phyloP scores from a whole-genome alignment of 495 filamentous ascomycete genomes.

The Tuber aestivum region DNA sequence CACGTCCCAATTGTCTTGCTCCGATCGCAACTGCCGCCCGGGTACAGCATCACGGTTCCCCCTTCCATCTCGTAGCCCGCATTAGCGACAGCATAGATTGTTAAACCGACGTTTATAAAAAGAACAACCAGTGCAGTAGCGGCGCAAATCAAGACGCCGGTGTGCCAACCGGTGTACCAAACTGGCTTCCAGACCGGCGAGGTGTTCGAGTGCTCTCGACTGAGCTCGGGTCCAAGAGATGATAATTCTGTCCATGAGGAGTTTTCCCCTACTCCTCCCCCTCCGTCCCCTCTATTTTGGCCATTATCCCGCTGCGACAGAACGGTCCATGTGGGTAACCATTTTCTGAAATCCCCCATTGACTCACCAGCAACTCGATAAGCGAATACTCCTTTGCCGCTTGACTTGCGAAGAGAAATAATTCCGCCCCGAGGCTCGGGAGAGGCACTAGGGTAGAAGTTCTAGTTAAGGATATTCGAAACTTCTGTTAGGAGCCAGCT shows the following conservation, averaged over 20 bases:
- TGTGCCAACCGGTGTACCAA: conserved; percentile 6
- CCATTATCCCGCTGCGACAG: neutral
- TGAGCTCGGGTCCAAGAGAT: neutral
- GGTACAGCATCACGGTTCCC: neutral
- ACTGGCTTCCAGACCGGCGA: neutral
- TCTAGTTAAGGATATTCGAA: neutral
- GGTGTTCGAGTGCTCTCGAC: neutral
- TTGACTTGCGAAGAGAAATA: neutral
- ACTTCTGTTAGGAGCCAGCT: neutral
- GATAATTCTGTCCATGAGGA: neutral
- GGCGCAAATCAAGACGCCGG: neutral
- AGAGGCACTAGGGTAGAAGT: neutral
- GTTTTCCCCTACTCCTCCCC: neutral
- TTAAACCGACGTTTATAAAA: conserved; percentile 5
- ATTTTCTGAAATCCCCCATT: neutral
- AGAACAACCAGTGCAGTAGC: neutral
- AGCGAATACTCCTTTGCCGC: neutral
- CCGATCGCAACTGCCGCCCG: conserved; percentile 6
- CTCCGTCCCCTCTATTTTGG: neutral
- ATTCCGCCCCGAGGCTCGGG: neutral
- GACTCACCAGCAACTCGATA: neutral
- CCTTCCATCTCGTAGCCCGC: neutral
- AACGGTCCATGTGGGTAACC: neutral
- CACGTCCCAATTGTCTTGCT: neutral
- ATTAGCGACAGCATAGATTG: neutral